Evolutionary conservation across 192 early-diverging fungal species (phyloP).

Genomic region (Glomus cerebriforme): DNA sequence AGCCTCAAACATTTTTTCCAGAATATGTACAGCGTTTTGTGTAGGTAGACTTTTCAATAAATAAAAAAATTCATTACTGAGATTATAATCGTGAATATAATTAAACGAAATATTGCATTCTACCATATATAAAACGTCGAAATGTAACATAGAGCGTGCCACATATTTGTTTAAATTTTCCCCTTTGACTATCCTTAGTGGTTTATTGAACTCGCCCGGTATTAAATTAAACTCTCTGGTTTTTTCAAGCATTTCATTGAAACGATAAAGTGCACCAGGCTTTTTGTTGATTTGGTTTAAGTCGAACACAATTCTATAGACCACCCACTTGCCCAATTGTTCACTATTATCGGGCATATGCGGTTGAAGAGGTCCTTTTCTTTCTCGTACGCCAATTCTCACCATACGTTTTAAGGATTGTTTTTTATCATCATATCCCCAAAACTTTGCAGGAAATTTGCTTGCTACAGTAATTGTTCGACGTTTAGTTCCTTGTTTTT

Average conservation of each 20-base stretch:
- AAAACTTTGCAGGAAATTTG: slow-evolving; percentile 45
- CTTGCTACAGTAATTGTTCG: slow-evolving; percentile 41
- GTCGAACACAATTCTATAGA: slow-evolving; percentile 37
- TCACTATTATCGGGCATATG: slow-evolving; percentile 19
- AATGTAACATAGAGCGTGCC: slow-evolving; percentile 30
- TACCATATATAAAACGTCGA: slow-evolving; percentile 50
- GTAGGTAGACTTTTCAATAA: slow-evolving; percentile 32
- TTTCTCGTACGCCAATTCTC: slow-evolving; percentile 14
- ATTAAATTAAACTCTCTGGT: slow-evolving; percentile 44
- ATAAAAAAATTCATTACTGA: slow-evolving; percentile 40
- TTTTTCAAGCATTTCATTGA: slow-evolving; percentile 25
- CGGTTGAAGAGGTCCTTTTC: slow-evolving; percentile 31
- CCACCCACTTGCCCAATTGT: slow-evolving; percentile 41
- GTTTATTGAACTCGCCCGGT: neutral
- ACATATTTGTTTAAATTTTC: neutral
- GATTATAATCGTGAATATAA: slow-evolving; percentile 47
- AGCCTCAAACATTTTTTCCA: slow-evolving; percentile 35
- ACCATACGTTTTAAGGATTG: slow-evolving; percentile 36
- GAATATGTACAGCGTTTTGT: slow-evolving; percentile 35
- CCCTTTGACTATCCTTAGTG: neutral
- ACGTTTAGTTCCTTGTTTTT: slow-evolving; percentile 6
- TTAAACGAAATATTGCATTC: slow-evolving; percentile 46
- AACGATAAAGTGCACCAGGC: neutral
- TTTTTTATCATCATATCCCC: slow-evolving; percentile 28
- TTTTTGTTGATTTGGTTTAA: neutral